A percentile compares a stretch with the other conserved stretches of the same genome.
phyloP scores from a whole-genome alignment of 2,329 filamentous ascomycete genomes.

The Fusarium keratoplasticum region DNA sequence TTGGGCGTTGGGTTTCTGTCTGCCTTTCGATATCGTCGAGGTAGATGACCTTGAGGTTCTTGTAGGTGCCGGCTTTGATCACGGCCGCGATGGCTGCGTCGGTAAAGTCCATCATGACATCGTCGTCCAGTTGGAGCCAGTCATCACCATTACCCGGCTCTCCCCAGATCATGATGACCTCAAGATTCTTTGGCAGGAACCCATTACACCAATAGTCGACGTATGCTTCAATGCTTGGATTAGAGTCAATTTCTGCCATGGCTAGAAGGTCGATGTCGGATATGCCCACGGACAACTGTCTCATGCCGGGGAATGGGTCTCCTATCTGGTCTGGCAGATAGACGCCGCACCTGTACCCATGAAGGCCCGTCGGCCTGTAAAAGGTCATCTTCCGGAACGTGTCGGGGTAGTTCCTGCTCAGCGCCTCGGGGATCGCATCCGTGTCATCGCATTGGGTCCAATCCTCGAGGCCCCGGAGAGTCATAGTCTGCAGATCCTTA shows the following conservation, averaged over 20 bases:
- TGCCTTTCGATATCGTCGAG: slow-evolving; percentile 12
- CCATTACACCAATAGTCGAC: not conserved
- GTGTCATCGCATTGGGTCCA: not conserved
- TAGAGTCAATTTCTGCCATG: fast-evolving
- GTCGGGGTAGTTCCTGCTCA: not conserved
- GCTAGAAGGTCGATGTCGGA: not conserved
- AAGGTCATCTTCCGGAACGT: slow-evolving; percentile 12
- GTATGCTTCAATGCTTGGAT: not conserved
- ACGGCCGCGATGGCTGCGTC: slow-evolving; percentile 12
- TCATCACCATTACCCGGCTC: not conserved
- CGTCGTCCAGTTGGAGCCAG: not conserved
- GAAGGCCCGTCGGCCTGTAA: slow-evolving; percentile 5
- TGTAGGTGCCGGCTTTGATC: not conserved
- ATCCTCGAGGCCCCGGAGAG: slow-evolving; percentile 10
- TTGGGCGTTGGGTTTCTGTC: not conserved
- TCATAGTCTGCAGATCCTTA: not conserved
- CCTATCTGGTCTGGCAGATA: not conserved
- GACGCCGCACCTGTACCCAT: not conserved
- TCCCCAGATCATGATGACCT: slow-evolving; percentile 25
- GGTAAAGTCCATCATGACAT: not conserved
- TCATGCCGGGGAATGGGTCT: not conserved
- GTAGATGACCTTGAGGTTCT: slow-evolving; percentile 23
- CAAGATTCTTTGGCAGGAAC: not conserved
- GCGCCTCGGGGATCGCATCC: not conserved
- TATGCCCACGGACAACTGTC: not conserved